Conservation (phyloP, 345 rosid species). For the Abelmoschus esculentus region DNA sequence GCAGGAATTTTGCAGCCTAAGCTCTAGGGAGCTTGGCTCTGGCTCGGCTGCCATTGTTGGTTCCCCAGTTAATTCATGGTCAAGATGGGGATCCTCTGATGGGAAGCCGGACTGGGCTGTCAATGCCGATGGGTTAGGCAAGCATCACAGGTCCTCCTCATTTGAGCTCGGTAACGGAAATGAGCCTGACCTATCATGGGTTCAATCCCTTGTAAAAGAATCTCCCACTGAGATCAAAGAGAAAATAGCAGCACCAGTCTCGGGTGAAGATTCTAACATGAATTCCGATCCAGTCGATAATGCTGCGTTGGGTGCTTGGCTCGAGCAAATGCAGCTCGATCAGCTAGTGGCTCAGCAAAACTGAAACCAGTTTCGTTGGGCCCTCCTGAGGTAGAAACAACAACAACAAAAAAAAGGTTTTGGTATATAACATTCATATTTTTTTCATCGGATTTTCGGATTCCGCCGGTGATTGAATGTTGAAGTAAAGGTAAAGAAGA, state of each 20-base stretch:
- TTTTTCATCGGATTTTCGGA: slow-evolving; percentile 14
- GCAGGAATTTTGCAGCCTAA: background rate
- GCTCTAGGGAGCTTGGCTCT: background rate
- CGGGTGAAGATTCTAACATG: slow-evolving; percentile 25
- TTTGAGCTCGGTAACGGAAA: slow-evolving; percentile 49
- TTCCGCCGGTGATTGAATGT: slow-evolving; percentile 16
- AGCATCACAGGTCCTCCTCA: slow-evolving; percentile 39
- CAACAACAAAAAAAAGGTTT: slow-evolving; percentile 30
- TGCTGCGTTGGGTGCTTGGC: slow-evolving; percentile 66
- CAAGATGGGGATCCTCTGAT: slow-evolving; percentile 23
- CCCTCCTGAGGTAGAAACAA: slow-evolving; percentile 26
- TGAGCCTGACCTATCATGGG: slow-evolving; percentile 91
- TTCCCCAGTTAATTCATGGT: slow-evolving; percentile 23
- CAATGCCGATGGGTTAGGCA: slow-evolving; percentile 43
- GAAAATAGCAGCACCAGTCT: slow-evolving; percentile 27
- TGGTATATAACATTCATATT: slow-evolving; percentile 39
- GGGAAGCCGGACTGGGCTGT: slow-evolving; percentile 75
- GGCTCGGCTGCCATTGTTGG: slow-evolving; percentile 24
- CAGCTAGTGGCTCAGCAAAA: slow-evolving; percentile 95
- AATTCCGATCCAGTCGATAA: slow-evolving; percentile 48
- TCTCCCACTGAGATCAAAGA: slow-evolving; percentile 56
- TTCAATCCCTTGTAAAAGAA: slow-evolving; percentile 77
- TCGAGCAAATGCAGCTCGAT: slow-evolving; percentile 82
- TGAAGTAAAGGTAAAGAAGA: slow-evolving; percentile 22
- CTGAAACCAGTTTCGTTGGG: slow-evolving; percentile 23